These are phyloP conservation scores for Schwanniomyces occidentalis DNA, from an alignment of 805 yeast species.

Conservation along the genomic window DNA sequence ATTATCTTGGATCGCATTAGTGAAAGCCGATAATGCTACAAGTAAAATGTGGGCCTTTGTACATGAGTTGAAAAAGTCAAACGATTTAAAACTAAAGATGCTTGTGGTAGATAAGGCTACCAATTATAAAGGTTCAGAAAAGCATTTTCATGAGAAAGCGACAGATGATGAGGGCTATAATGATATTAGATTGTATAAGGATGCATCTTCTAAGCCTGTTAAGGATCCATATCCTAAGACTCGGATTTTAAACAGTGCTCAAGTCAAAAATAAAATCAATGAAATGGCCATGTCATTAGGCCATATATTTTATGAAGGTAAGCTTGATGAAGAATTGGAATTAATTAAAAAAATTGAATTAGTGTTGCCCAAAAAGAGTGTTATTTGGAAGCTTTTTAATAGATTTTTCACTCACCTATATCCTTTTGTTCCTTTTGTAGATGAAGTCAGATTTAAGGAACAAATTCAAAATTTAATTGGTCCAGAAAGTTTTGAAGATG, in stretches of 20 bases:
- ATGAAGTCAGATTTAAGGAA: constrained; percentile 31
- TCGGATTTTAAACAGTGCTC: too few relatives aligned
- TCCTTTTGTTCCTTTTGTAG: constrained; percentile 46
- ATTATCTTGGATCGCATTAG: constrained; percentile 29
- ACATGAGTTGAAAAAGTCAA: constrained; percentile 4
- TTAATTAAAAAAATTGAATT: constrained; percentile 30
- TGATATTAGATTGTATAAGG: constrained; percentile 10
- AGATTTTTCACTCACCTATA: constrained; percentile 44
- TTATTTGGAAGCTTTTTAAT: constrained; percentile 39
- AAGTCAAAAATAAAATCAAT: constrained; percentile 9
- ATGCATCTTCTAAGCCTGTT: too few relatives aligned
- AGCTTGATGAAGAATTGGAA: constrained; percentile 23
- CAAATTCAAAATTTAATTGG: constrained; percentile 8
- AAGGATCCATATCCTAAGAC: too few relatives aligned
- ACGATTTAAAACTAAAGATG: not conserved
- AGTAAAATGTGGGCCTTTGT: constrained; percentile 12
- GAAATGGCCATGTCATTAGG: constrained; percentile 24
- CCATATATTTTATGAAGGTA: constrained; percentile 29
- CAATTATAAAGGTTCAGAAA: constrained; percentile 1
- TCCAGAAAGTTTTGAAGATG: constrained; percentile 6
- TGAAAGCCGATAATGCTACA: constrained; percentile 25
- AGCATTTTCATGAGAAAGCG: constrained; percentile 7
- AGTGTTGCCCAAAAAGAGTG: constrained; percentile 35
- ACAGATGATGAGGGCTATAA: constrained; percentile 13
- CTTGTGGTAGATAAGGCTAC: not conserved